Base-by-base conservation (phyloP, 148 eudicot species). In the Persicaria tinctoria region DNA sequence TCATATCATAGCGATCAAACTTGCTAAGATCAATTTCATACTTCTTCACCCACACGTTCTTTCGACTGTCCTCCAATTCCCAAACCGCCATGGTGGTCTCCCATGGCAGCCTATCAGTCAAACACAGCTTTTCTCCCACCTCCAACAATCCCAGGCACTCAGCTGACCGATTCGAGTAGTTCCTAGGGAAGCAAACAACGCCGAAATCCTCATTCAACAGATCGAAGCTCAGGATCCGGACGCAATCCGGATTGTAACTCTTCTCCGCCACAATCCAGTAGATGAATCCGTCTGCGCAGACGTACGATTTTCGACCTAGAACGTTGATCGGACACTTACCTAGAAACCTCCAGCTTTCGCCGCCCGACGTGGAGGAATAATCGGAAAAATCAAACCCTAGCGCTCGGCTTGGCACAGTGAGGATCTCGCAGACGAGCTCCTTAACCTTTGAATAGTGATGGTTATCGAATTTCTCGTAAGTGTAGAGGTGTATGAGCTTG, bases 61-160 rank as follows among this genome's bases (percentile, higher is more conserved):
- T 73, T 5, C 73, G 55, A 7, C 74, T 73, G 41, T 79, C 76
- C 49, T 51, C 48, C 83, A 83, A 73, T 78, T 80, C 75, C 86
- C 86, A 83, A n/a, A 83, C 71, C 74, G 56, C 75, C 83, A 83
- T 83, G 9, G 60, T 78, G 50, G 81, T 78, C 20, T 74, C 86
- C 81, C 81, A 83, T 38, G 83, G 83, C 55, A 80, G 74, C 57
- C 86, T 75, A 63, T 83, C 83, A 17, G 76, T 83, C 63, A 83
- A 73, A 75, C 86, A 83, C 32, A 83, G 55, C 13, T 41, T 73
- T 2, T 76, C 83, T 44, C 50, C 74, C 47, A 83, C 79, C 50
- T 84, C 84, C 3, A 84, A 75, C 62, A 84, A 78, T 47, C 79
- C 82, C 32, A 84, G 32, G n/a, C 84, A 84, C 66, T 84, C 84